Evolutionary conservation across 306 rosid species (phyloP).

Genomic region (Rosa multiflora): DNA sequence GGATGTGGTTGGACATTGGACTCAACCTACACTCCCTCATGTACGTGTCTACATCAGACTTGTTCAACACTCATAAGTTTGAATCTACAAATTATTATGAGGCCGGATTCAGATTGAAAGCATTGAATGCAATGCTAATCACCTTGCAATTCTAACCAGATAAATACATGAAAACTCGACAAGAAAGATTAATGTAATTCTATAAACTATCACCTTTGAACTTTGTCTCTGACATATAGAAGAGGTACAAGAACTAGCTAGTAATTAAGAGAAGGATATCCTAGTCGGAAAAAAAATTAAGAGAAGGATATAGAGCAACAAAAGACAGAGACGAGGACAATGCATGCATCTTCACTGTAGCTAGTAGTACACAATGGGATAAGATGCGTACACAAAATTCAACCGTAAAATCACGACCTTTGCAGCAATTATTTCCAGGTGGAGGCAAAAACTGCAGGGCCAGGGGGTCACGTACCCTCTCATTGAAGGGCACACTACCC

Average conservation of each 20-base stretch:
- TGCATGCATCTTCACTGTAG: background rate
- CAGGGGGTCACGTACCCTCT: background rate
- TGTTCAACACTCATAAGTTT: background rate
- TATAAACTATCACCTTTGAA: background rate
- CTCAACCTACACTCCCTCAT: background rate
- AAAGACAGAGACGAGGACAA: background rate
- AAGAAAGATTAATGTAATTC: background rate
- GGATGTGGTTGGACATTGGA: slow-evolving; percentile 3
- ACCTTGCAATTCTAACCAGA: background rate
- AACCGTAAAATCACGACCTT: background rate
- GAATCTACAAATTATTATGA: background rate
- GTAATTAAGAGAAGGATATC: background rate
- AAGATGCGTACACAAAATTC: background rate
- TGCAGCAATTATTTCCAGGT: background rate
- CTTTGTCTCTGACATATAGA: background rate
- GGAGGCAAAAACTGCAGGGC: background rate
- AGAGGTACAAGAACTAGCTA: background rate
- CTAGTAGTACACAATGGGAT: background rate
- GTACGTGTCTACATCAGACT: background rate
- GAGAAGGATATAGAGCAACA: background rate
- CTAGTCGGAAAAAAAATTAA: no score
- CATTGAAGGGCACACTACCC: background rate
- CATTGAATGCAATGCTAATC: background rate
- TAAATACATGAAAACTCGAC: background rate
- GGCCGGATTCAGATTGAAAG: background rate